Percentiles rank a stretch among this genome's conserved stretches.
phyloP scores from a whole-genome alignment of 306 rosid species.

The Cucurbita maxima region DNA sequence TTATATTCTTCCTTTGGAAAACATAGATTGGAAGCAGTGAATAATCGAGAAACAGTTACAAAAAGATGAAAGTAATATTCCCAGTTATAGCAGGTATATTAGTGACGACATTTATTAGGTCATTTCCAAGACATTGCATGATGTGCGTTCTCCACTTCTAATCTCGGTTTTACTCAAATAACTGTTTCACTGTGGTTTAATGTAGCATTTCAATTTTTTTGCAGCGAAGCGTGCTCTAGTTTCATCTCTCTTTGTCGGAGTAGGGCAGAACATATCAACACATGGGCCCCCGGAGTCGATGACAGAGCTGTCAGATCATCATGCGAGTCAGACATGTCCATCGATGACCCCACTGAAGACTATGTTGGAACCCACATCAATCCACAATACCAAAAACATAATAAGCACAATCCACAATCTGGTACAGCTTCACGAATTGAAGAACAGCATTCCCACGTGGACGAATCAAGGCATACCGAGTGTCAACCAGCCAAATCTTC shows the following conservation, averaged over 20 bases:
- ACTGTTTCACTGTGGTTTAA: neutral
- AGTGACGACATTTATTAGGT: neutral
- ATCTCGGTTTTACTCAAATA: neutral
- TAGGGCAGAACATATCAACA: conserved; percentile 50
- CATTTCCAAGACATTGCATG: neutral
- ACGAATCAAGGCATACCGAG: conserved; percentile 27
- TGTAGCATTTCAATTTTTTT: neutral
- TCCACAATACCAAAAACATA: conserved; percentile 14
- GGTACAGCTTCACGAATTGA: conserved; percentile 4
- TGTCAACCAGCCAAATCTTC: conserved; percentile 41
- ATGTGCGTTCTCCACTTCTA: neutral
- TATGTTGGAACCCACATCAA: conserved; percentile 11
- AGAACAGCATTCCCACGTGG: neutral
- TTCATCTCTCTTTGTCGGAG: conserved; percentile 45
- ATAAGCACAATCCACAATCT: conserved; percentile 2
- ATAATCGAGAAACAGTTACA: neutral
- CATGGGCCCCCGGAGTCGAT: conserved; percentile 37
- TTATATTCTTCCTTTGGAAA: neutral
- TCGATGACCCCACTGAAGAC: conserved; percentile 62
- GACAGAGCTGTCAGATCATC: conserved; percentile 61
- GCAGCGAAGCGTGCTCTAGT: conserved; percentile 73
- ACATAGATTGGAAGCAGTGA: neutral
- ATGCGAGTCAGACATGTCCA: conserved; percentile 84
- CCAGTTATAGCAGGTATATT: neutral
- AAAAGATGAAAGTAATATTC: neutral